phyloP scores from a whole-genome alignment of 495 filamentous ascomycete genomes.

The Rhypophila decipiens region DNA sequence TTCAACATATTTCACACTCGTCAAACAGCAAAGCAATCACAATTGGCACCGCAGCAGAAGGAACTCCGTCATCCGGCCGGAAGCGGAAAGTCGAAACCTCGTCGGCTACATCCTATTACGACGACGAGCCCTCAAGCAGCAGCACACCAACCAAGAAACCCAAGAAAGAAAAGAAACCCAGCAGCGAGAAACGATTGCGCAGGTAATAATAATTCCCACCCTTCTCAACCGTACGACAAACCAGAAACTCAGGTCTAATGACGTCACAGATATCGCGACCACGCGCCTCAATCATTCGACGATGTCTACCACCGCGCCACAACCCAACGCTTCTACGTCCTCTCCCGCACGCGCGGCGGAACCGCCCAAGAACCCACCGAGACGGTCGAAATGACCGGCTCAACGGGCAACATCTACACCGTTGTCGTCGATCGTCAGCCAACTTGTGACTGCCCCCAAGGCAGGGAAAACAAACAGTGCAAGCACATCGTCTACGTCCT shows the following conservation, averaged over 20 bases:
- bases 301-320: conserved; percentile 33
- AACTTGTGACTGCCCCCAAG: conserved; percentile 63
- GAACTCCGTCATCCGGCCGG: neutral
- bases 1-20: neutral
- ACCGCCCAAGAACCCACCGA: conserved; percentile 29
- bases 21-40: neutral
- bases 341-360: conserved; percentile 26
- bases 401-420: conserved; percentile 71
- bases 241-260: neutral
- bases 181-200: conserved; percentile 16
- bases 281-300: conserved; percentile 27
- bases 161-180: neutral
- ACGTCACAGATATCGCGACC: conserved; percentile 24
- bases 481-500: conserved; percentile 57
- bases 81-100: neutral
- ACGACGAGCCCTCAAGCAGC: neutral
- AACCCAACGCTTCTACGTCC: conserved; percentile 38
- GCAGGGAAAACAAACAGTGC: conserved; percentile 59
- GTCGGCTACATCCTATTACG: neutral
- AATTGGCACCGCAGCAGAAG: neutral
- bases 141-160: conserved; percentile 2
- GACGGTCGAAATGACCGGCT: conserved; percentile 61
- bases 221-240: neutral
- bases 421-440: conserved; percentile 46
- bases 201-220: conserved; percentile 1